Evolutionary conservation across 192 early-diverging fungal genomes (phyloP).

Genomic region (Coemansia umbellata): DNA sequence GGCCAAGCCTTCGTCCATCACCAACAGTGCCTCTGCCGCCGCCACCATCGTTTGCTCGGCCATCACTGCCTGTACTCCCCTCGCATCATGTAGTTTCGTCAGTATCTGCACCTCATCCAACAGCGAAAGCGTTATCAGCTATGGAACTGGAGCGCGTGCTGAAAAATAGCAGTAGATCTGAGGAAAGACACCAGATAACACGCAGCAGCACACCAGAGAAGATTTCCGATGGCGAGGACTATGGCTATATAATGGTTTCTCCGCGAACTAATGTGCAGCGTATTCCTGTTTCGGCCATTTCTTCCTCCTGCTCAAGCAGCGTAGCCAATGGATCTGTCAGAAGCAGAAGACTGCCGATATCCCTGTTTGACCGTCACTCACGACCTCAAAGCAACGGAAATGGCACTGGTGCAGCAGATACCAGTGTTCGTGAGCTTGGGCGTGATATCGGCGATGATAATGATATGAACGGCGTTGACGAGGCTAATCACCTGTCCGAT

Average conservation of each 20-base stretch:
- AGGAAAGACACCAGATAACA: not conserved
- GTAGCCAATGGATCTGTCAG: conserved; percentile 6
- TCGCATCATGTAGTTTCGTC: not conserved
- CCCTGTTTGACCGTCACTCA: conserved; percentile 9
- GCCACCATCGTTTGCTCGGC: conserved; percentile 10
- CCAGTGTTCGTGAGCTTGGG: conserved; percentile 13
- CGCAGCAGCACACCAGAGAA: conserved; percentile 3
- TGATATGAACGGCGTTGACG: not conserved
- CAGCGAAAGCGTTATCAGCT: not conserved
- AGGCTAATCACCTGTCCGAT: not conserved
- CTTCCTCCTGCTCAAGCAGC: conserved; percentile 14
- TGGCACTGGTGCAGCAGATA: not conserved
- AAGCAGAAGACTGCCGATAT: not conserved
- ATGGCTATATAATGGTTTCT: conserved; percentile 51
- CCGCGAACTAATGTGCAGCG: conserved; percentile 46
- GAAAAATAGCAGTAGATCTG: not conserved
- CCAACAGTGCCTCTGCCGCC: conserved; percentile 15
- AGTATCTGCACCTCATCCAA: not conserved
- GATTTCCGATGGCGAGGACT: conserved; percentile 43
- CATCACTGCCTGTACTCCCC: not conserved
- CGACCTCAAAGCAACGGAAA: not conserved
- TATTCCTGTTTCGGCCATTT: conserved; percentile 16
- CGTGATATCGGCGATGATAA: conserved; percentile 12
- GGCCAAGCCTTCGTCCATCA: conserved; percentile 6
- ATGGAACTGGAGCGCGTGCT: conserved; percentile 3